phyloP scores from a whole-genome alignment of 148 eudicot species.

The Arctostaphylos glauca region DNA sequence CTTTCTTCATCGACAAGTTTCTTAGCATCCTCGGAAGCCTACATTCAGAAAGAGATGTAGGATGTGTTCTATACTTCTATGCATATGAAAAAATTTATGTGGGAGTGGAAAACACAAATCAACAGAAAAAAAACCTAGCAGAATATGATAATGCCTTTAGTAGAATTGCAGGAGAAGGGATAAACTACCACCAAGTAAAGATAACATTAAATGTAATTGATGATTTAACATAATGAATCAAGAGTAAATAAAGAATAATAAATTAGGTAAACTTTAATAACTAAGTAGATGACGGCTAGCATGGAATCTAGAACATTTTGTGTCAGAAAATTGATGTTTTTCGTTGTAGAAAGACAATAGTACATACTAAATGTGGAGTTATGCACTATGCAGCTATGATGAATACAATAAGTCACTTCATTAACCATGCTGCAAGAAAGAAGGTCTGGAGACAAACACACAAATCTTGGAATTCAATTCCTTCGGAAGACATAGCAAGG shows the following conservation, averaged over 20 bases:
- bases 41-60: not conserved
- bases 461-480: not conserved
- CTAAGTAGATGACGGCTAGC: not conserved
- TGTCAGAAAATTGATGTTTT: not conserved
- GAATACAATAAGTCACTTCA: not conserved
- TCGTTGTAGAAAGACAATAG: not conserved
- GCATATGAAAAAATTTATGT: not conserved
- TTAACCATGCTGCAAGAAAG: slow-evolving; percentile 9
- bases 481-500: not conserved
- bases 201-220: not conserved
- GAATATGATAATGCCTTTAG: not conserved
- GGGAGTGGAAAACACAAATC: slow-evolving; percentile 4
- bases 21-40: slow-evolving; percentile 99
- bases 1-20: slow-evolving; percentile 97
- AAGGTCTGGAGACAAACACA: not conserved
- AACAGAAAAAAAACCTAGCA: not conserved
- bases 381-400: not conserved
- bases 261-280: not conserved
- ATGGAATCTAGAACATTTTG: not conserved
- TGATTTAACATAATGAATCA: not conserved
- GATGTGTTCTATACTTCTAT: not conserved
- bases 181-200: not conserved
- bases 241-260: not conserved
- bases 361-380: not conserved
- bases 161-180: not conserved